Base-by-base conservation (phyloP, 192 early-diverging fungal species). In the Jimgerdemannia lactiflua region DNA sequence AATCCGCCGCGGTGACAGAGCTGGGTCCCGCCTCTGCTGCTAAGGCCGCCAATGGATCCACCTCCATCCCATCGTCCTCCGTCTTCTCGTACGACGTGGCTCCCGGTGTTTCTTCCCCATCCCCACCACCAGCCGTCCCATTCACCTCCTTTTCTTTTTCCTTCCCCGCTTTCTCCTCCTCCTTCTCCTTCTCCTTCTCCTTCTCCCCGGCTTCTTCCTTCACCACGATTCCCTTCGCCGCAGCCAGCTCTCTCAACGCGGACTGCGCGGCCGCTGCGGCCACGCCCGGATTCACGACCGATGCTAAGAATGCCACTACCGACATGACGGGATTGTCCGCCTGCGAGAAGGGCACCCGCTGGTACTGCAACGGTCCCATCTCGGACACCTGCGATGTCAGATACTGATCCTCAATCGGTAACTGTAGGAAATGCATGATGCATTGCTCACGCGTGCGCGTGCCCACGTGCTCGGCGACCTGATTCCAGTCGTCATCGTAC, bases 311-410 rank as follows among this genome's bases (percentile, higher is more conserved):
- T 0, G 97, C 93, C 4, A 97, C 92, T 0, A 99, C 88, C 8
- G 92, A 94, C 92, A 99, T 91, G 17, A 97, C 91, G 0, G 98
- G 98, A 75, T 99, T 99, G 71, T 98, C 97, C 0, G 91, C 91
- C 44, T 93, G 91, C 66, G 89, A 90, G 72, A 98, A 95, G 0
- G 97, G 96, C 6, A 89, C 78, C 6, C 81, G 69, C 39, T 90
- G 86, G 64, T 88, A 90, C 79, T 95, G 94, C 20, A 95, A 76
- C 4, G 92, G 86, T 8, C 94, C 95, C 20, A 86, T 65, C 19
- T 84, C 81, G 7, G 77, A 78, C 71, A 75, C 84, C 71, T 73
- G 77, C 19, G 49, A 10, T 39, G 94, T 77, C 3, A 92, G 82
- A 73, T 94, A 96, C 7, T 92, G 92, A 49, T 97, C 95, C 75